phyloP scores from a whole-genome alignment of 441 rosid species.

The Euphorbia schlechtendalii region DNA sequence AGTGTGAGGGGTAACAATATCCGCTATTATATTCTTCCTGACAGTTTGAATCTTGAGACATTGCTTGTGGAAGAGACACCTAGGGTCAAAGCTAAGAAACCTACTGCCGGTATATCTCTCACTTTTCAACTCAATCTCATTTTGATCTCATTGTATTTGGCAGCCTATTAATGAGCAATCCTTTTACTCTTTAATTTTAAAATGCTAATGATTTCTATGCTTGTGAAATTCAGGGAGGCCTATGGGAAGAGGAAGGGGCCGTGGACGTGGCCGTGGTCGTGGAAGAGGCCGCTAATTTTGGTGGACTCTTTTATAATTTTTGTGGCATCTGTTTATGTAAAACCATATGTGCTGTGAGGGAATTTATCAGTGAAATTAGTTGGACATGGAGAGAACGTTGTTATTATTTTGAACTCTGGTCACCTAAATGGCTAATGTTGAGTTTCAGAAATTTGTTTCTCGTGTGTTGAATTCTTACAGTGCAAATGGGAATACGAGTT shows the following conservation, averaged over 20 bases:
- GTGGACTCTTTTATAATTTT: conserved; percentile 15
- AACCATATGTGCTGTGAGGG: conserved; percentile 26
- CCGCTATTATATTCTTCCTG: conserved; percentile 93
- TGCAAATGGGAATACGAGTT: no score
- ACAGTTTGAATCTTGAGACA: conserved; percentile 95
- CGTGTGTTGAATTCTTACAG: background rate
- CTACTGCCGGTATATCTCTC: conserved; percentile 64
- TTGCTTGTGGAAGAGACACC: conserved; percentile 91
- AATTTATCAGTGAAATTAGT: conserved; percentile 16
- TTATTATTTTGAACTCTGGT: background rate
- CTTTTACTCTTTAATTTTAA: background rate
- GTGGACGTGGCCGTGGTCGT: conserved; percentile 96
- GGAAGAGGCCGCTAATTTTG: conserved; percentile 68
- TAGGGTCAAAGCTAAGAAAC: conserved; percentile 87
- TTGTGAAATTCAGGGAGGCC: conserved; percentile 54
- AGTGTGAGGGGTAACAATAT: conserved; percentile 97
- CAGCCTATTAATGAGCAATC: background rate
- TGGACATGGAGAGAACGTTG: conserved; percentile 14
- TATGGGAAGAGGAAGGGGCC: conserved; percentile 81
- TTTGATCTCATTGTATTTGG: background rate
- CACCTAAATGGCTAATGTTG: conserved; percentile 5
- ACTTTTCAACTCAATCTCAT: background rate
- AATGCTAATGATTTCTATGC: conserved; percentile 4
- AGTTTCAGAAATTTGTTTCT: background rate
- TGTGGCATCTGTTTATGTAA: conserved; percentile 21